phyloP scores from a whole-genome alignment of 805 yeast genomes.

The Wickerhamiella galacta region DNA sequence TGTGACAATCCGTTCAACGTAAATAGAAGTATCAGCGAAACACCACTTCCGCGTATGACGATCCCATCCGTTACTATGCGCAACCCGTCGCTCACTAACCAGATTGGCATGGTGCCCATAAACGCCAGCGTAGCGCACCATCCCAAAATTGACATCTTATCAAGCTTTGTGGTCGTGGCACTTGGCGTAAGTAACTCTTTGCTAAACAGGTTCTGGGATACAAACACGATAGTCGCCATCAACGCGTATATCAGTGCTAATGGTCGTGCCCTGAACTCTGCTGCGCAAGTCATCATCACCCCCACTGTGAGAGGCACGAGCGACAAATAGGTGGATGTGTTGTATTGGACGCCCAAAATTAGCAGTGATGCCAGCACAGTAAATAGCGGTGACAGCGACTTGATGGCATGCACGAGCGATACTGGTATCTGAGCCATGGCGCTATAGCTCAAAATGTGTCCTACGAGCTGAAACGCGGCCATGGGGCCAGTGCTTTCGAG shows the following conservation, averaged over 20 bases:
- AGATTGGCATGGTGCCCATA: conserved; percentile 53
- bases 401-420: conserved; percentile 86
- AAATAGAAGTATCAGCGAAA: conserved; percentile 29
- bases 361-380: conserved; percentile 68
- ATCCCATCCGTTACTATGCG: conserved; percentile 10
- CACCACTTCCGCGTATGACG: conserved; percentile 12
- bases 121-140: conserved; percentile 68
- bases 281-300: conserved; percentile 48
- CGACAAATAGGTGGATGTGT: conserved; percentile 53
- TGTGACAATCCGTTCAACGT: conserved; percentile 58
- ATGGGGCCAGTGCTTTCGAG: conserved; percentile 53
- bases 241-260: conserved; percentile 56
- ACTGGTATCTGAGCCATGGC: conserved; percentile 89
- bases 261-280: conserved; percentile 29
- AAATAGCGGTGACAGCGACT: conserved; percentile 76
- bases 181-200: conserved; percentile 52
- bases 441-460: conserved; percentile 80
- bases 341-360: conserved; percentile 41
- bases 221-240: conserved; percentile 56
- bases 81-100: conserved; percentile 42
- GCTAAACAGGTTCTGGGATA: conserved; percentile 73
- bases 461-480: conserved; percentile 87
- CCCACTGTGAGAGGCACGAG: conserved; percentile 67
- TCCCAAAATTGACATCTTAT: conserved; percentile 62
- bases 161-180: conserved; percentile 33